phyloP scores from a whole-genome alignment of 139 green algal species.

The Chlorella sorokiniana region DNA sequence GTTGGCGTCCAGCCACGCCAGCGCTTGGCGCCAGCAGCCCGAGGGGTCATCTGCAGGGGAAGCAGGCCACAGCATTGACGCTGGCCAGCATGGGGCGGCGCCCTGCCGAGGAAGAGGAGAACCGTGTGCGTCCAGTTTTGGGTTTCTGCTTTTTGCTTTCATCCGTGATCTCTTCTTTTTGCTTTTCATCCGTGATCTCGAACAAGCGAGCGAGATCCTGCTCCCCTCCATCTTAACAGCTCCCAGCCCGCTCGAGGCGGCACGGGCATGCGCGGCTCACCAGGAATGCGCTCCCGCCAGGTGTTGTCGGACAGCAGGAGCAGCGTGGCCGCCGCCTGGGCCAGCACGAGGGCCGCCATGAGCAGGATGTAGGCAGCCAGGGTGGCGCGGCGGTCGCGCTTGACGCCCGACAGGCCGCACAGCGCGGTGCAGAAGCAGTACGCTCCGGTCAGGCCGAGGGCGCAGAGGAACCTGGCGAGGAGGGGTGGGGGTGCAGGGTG shows the following conservation, averaged over 20 bases:
- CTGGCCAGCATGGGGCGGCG: not conserved
- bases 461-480: slow-evolving; percentile 7
- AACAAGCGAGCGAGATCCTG: too few species aligned
- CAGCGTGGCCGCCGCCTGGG: slow-evolving; percentile 5
- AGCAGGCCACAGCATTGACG: not conserved
- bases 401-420: slow-evolving; percentile 13
- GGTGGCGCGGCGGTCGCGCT: not conserved
- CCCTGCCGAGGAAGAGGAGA: not conserved
- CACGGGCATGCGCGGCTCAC: not conserved
- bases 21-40: slow-evolving; percentile 2
- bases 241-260: not conserved
- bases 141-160: too few species aligned
- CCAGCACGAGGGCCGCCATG: slow-evolving; percentile 17
- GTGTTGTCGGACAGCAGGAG: slow-evolving; percentile 31
- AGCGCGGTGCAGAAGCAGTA: slow-evolving; percentile 16
- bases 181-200: too few species aligned
- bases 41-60: slow-evolving; percentile 15
- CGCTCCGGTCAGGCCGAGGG: not conserved
- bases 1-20: not conserved
- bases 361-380: slow-evolving; percentile 12
- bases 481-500: not conserved
- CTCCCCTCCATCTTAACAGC: not conserved
- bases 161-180: too few species aligned
- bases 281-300: slow-evolving; percentile 6
- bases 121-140: not conserved